A percentile compares a stretch with the other conserved stretches of the same genome.
phyloP scores from a whole-genome alignment of 129 eudicot species.

The Chrysanthemum seticuspe region DNA sequence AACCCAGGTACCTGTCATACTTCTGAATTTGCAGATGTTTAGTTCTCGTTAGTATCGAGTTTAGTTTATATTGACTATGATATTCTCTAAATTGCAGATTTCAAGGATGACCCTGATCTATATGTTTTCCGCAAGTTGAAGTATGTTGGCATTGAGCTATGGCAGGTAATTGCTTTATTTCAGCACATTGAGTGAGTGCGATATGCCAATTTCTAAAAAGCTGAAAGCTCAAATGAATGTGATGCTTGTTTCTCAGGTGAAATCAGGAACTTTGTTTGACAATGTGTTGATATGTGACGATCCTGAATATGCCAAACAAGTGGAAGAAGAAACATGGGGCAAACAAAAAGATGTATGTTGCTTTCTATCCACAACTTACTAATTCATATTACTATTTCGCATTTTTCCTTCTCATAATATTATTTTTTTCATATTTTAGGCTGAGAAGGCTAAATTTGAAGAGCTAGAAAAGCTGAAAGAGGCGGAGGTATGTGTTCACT shows the following conservation, averaged over 20 bases:
- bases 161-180: constrained; percentile 61
- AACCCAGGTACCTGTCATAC: not conserved
- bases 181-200: no score
- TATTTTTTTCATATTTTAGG: constrained; percentile 36
- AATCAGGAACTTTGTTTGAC: no score
- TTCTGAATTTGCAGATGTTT: not conserved
- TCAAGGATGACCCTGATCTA: constrained; percentile 88
- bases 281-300: no score
- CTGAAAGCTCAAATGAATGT: no score
- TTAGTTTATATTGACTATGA: not conserved
- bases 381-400: no score
- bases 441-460: constrained; percentile 88
- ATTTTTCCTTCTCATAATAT: no score
- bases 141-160: constrained; percentile 70
- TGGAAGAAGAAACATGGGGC: no score
- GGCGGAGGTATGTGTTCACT: constrained; percentile 48
- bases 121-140: constrained; percentile 83
- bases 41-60: not conserved
- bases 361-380: no score
- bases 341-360: no score
- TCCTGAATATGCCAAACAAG: no score
- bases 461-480: constrained; percentile 81
- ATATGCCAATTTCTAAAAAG: no score
- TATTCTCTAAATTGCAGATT: constrained; percentile 42
- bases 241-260: no score